These are phyloP conservation scores for Eimeria zaria DNA, from an alignment of 169 alveolate species.

Conservation along the genomic window DNA sequence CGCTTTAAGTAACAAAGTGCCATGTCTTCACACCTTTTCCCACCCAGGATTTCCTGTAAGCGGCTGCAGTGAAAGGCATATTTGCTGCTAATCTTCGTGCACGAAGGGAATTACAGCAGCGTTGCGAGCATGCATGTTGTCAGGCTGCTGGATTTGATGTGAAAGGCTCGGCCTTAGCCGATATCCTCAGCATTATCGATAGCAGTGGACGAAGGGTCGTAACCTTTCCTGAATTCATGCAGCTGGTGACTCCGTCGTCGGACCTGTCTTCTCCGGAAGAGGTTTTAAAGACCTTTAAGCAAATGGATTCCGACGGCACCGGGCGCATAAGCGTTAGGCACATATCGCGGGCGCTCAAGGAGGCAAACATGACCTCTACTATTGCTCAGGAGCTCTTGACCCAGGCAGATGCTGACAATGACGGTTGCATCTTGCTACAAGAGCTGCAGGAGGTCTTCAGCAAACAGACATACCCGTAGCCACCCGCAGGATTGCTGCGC, in stretches of 20 bases:
- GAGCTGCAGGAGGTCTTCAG: conserved; percentile 69
- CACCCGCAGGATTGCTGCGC: background rate
- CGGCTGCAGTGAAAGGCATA: background rate
- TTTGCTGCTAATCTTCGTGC: background rate
- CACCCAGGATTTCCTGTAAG: background rate
- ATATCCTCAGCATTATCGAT: conserved; percentile 24
- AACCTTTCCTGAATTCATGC: conserved; percentile 73
- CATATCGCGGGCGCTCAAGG: conserved; percentile 63
- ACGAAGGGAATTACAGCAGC: background rate
- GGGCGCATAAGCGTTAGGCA: conserved; percentile 55
- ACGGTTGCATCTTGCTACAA: conserved; percentile 38
- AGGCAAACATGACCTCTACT: conserved; percentile 23
- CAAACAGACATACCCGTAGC: conserved; percentile 67
- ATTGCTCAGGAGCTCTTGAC: conserved; percentile 51
- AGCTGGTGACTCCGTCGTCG: conserved; percentile 67
- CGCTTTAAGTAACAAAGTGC: background rate
- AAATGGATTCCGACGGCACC: conserved; percentile 60
- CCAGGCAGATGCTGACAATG: conserved; percentile 68
- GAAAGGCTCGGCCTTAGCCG: conserved; percentile 60
- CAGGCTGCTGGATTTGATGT: conserved; percentile 78
- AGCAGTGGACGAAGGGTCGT: conserved; percentile 37
- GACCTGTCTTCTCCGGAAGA: conserved; percentile 67
- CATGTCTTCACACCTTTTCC: no score
- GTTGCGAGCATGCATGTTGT: background rate
- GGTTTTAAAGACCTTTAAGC: conserved; percentile 49